Conservation (phyloP, 2,329 filamentous ascomycete species). For the Paecilomyces sp. region DNA sequence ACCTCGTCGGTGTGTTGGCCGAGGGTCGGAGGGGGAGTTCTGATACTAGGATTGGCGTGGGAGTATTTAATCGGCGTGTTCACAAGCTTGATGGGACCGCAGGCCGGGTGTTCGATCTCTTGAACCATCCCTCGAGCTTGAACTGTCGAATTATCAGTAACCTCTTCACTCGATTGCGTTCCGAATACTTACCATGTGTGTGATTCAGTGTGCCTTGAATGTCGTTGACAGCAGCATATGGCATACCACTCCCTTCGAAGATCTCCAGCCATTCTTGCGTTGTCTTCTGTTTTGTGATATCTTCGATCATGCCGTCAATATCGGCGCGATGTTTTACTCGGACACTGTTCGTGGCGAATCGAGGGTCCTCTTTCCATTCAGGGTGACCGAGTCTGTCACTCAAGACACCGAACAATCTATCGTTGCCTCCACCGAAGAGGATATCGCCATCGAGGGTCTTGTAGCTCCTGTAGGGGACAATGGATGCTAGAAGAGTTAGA, state of each 20-base stretch:
- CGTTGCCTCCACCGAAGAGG: constrained; percentile 58
- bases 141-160: constrained; percentile 31
- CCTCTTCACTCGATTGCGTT: neutral
- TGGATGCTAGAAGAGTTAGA: constrained; percentile 59
- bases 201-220: constrained; percentile 78
- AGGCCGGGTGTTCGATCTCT: constrained; percentile 73
- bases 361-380: constrained; percentile 51
- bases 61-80: constrained; percentile 96
- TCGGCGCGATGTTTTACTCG: constrained; percentile 62
- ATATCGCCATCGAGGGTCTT: constrained; percentile 57
- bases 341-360: constrained; percentile 53
- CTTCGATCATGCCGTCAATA: constrained; percentile 73
- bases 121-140: constrained; percentile 80
- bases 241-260: constrained; percentile 87
- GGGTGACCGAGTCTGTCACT: constrained; percentile 51
- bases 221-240: constrained; percentile 92
- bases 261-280: constrained; percentile 82
- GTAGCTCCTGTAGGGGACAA: constrained; percentile 89
- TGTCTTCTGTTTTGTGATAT: constrained; percentile 64
- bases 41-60: constrained; percentile 66
- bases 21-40: constrained; percentile 72
- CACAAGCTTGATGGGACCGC: constrained; percentile 80
- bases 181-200: constrained; percentile 58
- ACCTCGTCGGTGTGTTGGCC: constrained; percentile 84
- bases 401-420: constrained; percentile 54